These are phyloP conservation scores for Deuterostichococcus epilithicus DNA, from an alignment of 139 green algal genomes.

Conservation along the genomic window DNA sequence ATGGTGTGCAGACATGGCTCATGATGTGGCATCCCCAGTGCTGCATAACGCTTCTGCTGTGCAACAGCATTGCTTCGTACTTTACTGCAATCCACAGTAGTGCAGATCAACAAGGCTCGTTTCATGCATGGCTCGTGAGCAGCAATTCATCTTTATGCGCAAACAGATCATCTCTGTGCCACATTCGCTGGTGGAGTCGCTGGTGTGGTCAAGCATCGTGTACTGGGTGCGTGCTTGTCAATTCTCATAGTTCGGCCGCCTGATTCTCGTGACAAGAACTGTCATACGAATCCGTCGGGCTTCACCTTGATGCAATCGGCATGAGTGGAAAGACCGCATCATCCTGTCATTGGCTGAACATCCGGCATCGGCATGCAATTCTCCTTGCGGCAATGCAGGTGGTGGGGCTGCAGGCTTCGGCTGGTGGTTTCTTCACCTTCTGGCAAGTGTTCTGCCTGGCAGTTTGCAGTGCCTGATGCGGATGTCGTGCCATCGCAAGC, in stretches of 20 bases:
- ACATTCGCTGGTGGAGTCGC: slow-evolving; percentile 18
- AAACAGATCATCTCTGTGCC: slow-evolving; percentile 12
- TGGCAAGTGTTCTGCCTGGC: not conserved
- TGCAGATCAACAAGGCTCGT: no score
- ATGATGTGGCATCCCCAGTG: no score
- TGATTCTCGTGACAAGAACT: not conserved
- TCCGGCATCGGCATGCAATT: not conserved
- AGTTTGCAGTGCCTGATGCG: no score
- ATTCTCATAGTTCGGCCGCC: not conserved
- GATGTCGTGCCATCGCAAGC: no score
- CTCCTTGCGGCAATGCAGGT: not conserved
- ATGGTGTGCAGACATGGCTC: no score
- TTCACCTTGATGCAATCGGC: no score
- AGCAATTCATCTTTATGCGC: not conserved
- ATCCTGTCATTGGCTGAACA: not conserved
- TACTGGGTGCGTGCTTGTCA: slow-evolving; percentile 1
- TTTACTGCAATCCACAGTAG: not conserved
- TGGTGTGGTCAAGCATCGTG: slow-evolving; percentile 4
- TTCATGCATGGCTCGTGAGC: no score
- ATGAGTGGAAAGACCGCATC: not conserved
- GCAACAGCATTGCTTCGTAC: not conserved
- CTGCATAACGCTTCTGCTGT: not conserved
- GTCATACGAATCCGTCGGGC: no score
- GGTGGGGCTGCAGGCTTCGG: not conserved
- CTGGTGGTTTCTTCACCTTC: slow-evolving; percentile 19